Conservation (phyloP, 148 eudicot genomes). For the Silene uniflora region DNA sequence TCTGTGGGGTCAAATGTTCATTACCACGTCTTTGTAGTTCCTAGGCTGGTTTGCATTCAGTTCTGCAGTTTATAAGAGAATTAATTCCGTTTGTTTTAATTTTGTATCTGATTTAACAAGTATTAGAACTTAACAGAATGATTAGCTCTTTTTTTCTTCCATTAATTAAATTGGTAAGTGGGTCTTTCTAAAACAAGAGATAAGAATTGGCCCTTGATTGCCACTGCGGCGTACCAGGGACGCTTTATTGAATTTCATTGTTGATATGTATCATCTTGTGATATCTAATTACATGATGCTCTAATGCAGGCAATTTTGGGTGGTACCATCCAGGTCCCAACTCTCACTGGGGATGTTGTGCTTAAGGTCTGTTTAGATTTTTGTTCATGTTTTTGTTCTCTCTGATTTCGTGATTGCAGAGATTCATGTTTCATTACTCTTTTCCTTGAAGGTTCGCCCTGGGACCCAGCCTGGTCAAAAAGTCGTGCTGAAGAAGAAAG, state of each 20-base stretch:
- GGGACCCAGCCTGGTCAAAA: constrained; percentile 99
- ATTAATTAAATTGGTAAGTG: background rate
- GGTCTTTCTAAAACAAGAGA: background rate
- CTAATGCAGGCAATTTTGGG: constrained; percentile 84
- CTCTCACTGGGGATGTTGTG: constrained; percentile 84
- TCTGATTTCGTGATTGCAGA: background rate
- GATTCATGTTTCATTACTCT: background rate
- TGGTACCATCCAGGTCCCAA: constrained; percentile 93
- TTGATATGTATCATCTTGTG: background rate
- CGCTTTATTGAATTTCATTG: background rate
- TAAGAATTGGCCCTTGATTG: background rate
- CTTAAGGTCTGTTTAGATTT: constrained; percentile 55
- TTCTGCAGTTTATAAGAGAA: background rate
- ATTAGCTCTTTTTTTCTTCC: background rate
- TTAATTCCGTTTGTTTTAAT: background rate
- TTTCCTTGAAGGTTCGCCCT: constrained; percentile 64
- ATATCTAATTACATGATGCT: constrained; percentile 9
- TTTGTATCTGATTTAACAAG: background rate
- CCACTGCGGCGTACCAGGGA: background rate
- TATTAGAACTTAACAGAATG: background rate
- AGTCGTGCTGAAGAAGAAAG: constrained; percentile 89
- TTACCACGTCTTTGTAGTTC: background rate
- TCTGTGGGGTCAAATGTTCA: background rate
- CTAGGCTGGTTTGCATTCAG: background rate
- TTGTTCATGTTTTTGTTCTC: background rate